Base-by-base conservation (phyloP, 2,329 filamentous ascomycete species). In the Blumeria graminis region DNA sequence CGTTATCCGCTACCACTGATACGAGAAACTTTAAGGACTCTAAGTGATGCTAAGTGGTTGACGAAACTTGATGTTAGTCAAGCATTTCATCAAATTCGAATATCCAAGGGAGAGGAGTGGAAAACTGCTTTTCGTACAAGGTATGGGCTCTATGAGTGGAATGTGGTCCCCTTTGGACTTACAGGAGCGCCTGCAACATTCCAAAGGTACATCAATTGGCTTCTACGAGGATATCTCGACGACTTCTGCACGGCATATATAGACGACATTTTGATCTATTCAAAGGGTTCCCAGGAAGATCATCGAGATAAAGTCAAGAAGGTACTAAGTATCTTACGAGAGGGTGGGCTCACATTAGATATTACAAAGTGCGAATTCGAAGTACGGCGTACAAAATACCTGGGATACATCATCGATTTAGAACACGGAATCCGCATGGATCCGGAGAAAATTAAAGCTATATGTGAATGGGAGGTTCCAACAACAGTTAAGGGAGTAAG, bases 201-300 rank as follows among this genome's bases (percentile, higher is more conserved):
- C 16, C 55, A 57, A 45, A 32, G 36, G 3, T 57, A 57, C 35
- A 57, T 58, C 6, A 58, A 57, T 34, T 45, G 55, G 41, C 33
- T 55, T 14, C 32, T 57, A 10, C 41, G 33, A n/a, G 16, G 43
- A 33, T 57, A 53, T 22, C 39, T 58, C 22, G 36, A 58, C 35
- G 22, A 50, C 11, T 55, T 55, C 45, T 57, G 35, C 22, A 55
- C 50, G 2, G 46, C 36, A 38, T 58, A 58, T 38, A 54, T 58
- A 14, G 32, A 58, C 38, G 32, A 58, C 54, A 55, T 58, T 32
- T 35, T 58, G 6, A 58, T 58, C 28, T 58, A 55, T 28, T 58
- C 18, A 3, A 36, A 57, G 13, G 51, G 33, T 13, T 36, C 38
- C 7, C 4, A 13, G 14, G 6, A 14, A 34, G 38, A 57, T 13